Base-by-base conservation (phyloP, 345 rosid genomes). In the Cardamine occulta region DNA sequence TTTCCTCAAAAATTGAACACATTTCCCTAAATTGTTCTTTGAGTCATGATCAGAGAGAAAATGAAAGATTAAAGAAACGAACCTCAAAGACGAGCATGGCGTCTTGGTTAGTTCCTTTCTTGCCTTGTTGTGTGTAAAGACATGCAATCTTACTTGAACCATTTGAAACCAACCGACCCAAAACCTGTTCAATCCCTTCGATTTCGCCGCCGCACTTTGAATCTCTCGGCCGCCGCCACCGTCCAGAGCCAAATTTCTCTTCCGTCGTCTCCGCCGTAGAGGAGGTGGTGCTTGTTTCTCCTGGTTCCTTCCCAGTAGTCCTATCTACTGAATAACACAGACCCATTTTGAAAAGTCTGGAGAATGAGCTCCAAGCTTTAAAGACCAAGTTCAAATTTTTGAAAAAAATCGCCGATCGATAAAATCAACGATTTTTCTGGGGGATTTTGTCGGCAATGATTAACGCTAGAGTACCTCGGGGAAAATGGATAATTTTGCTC, bases 1-100 rank as follows among this genome's bases (percentile, higher is more conserved):
- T 75, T 58, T 15, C 45, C 19, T 49, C 18, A 26, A 24, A 56
- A 57, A 66, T 47, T 47, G 53, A 51, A 23, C 63, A 19, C 35
- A 32, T 15, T 71, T 59, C 14, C 28, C 52, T 24, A 48, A 72
- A 23, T 11, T 49, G 52, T 17, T 35, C 18, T n/a, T 11, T 58
- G 34, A 47, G 35, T 47, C 35, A 18, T 34, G 66, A 56, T 32
- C 17, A 74, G 49, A 45, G 49, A 15, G 19, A 15, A 6, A n/a
- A 47, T 47, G 29, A 42, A 60, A 72, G 70, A 40, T 26, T 9
- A 9, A 26, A 45, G 55, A 73, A 63, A 73, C 86, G 6, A 76
- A 93, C 98, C 98, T 93, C 91, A 89, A 96, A 94, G 75, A 88
- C 87, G 49, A 94, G 80, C 97, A 94, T 94, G 76, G 98, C 93